Evolutionary conservation across 139 green algal genomes (phyloP).

Genomic region (Closterium sp.): DNA sequence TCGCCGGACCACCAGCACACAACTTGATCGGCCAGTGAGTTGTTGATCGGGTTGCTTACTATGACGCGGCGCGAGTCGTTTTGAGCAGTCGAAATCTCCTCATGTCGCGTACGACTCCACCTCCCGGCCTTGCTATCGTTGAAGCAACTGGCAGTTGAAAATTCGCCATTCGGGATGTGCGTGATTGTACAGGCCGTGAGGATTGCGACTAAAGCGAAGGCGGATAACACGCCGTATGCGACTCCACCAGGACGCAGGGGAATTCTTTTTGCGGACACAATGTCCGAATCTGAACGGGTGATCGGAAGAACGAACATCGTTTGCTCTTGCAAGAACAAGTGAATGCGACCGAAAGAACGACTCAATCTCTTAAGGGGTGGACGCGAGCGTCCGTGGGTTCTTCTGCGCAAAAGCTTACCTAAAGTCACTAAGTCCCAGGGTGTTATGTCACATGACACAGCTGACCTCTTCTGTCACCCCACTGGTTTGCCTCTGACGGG

Average conservation of each 20-base stretch:
- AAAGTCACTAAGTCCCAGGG: too few species aligned
- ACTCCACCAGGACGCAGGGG: neutral
- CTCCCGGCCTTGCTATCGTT: neutral
- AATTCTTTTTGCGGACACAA: neutral
- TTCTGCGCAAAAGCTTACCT: too few species aligned
- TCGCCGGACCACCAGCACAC: neutral
- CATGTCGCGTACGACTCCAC: neutral
- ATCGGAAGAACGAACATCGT: too few species aligned
- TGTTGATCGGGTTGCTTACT: neutral
- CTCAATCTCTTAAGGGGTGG: too few species aligned
- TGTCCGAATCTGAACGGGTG: neutral
- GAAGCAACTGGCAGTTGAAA: neutral
- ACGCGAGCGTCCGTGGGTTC: too few species aligned
- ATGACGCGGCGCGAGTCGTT: neutral
- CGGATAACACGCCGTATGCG: neutral
- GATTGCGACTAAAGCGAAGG: neutral
- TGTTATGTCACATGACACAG: too few species aligned
- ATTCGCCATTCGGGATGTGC: neutral
- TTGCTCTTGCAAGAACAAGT: too few species aligned
- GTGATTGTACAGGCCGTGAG: neutral
- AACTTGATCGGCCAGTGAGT: neutral
- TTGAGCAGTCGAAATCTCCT: neutral
- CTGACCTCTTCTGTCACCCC: too few species aligned
- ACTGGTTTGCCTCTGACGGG: too few species aligned
- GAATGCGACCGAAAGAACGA: too few species aligned